phyloP scores from a whole-genome alignment of 2,329 filamentous ascomycete genomes.

The Neurospora sp. region DNA sequence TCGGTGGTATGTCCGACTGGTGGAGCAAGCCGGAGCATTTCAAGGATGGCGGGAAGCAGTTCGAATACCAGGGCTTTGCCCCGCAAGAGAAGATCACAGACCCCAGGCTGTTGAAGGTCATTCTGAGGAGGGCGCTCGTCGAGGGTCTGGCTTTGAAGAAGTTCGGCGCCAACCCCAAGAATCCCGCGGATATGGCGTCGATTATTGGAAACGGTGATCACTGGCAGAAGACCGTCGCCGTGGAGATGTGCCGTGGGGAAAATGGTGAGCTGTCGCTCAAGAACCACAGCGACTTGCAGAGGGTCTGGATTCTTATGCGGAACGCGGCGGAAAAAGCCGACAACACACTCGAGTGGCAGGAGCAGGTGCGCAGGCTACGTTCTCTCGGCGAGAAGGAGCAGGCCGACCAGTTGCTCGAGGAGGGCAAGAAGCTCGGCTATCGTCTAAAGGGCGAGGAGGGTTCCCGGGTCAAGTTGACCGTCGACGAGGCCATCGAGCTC shows the following conservation, averaged over 20 bases:
- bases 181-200: slow-evolving; percentile 17
- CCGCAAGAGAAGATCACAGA: slow-evolving; percentile 31
- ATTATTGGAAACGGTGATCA: slow-evolving; percentile 11
- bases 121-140: slow-evolving; percentile 40
- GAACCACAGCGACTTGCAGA: slow-evolving; percentile 24
- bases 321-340: slow-evolving; percentile 2
- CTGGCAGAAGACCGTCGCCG: slow-evolving; percentile 21
- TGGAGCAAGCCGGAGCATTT: slow-evolving; percentile 47
- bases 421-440: slow-evolving; percentile 10
- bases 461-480: slow-evolving; percentile 13
- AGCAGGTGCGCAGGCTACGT: neutral
- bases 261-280: slow-evolving; percentile 31
- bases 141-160: slow-evolving; percentile 39
- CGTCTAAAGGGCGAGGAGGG: neutral
- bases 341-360: neutral
- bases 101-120: slow-evolving; percentile 34
- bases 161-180: slow-evolving; percentile 23
- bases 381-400: slow-evolving; percentile 8
- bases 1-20: slow-evolving; percentile 39
- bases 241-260: slow-evolving; percentile 28
- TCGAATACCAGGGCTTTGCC: slow-evolving; percentile 32
- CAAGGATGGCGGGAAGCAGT: slow-evolving; percentile 30
- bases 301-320: slow-evolving; percentile 17
- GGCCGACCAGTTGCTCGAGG: slow-evolving; percentile 6
- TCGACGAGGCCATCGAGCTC: slow-evolving; percentile 32